Evolutionary conservation across 176 grass and related monocot genomes (phyloP), one percentile per base, ranked within the genome.

Genomic region (Triticum turgidum): DNA sequence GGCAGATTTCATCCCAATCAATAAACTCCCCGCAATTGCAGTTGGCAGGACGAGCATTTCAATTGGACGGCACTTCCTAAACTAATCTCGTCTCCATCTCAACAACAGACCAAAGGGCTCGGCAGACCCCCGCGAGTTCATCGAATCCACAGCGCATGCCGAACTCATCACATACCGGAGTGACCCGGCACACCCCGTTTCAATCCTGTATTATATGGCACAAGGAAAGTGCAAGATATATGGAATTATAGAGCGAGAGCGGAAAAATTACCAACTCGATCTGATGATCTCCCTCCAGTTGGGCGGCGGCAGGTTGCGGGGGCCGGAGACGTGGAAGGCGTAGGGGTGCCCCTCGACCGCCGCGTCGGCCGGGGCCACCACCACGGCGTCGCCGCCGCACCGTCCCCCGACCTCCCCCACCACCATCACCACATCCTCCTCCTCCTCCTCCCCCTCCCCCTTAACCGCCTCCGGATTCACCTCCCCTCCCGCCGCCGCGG

Each of bases 271-370:
- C 92, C 92, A 97, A 84, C 92, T 97, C 39, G 92, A 97, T 83
- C 88, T 91, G 80, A 97, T 92, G 61, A 97, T 91, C 61, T 97
- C 94, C 77, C 87, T 91, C 94, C 94, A 97, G 90, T 94, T 97
- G 59, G 92, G 94, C 76, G 74, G 33, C 67, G 94, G 85, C 71
- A 94, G 90, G 67, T 94, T 97, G 80, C 90, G 94, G 72, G 94
- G 92, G 4, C 94, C 92, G 75, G 92, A 94, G 33, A 94, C 90
- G 29, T 97, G 90, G 90, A 97, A 97, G 64, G 94, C 94, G 88
- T 91, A 97, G 30, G 94, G 94, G 77, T 97, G 94, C 3, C 84
- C 92, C 84, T 91, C 75, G 63, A 47, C 88, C 83, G 77, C 86
- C 30, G 85, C 85, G 17, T 84, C 89, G 70, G 82, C 82, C 69